Percentiles rank a stretch among this genome's conserved stretches.
phyloP scores from a whole-genome alignment of 1,139 yeast species.

The Hemisphaericaspora xylanilytica region DNA sequence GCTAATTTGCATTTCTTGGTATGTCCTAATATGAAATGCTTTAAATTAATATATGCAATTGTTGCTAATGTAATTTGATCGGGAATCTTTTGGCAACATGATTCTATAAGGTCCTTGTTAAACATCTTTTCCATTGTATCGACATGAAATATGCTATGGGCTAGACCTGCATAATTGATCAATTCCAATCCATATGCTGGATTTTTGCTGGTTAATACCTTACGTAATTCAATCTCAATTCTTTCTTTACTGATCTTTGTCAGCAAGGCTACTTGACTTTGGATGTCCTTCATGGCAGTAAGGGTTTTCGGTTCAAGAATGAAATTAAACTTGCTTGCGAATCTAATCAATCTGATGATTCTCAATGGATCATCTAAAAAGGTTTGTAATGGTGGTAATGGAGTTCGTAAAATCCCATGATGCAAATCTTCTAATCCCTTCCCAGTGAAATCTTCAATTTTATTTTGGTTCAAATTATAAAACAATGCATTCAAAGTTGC shows the following conservation, averaged over 20 bases:
- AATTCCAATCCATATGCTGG: conserved; percentile 65
- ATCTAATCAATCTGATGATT: conserved; percentile 77
- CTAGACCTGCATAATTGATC: conserved; percentile 54
- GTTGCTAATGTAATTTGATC: conserved; percentile 23
- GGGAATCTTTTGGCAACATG: conserved; percentile 11
- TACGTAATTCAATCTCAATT: conserved; percentile 81
- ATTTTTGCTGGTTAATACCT: conserved; percentile 62
- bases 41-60: conserved; percentile 20
- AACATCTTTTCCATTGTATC: conserved; percentile 28
- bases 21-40: conserved; percentile 10
- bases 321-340: conserved; percentile 79
- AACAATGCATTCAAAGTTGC: conserved; percentile 92
- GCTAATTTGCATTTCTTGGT: conserved; percentile 8
- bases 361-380: conserved; percentile 92
- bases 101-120: conserved; percentile 11
- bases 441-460: conserved; percentile 82
- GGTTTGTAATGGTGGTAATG: conserved; percentile 78
- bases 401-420: conserved; percentile 77
- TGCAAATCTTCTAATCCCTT: conserved; percentile 69
- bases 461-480: conserved; percentile 65
- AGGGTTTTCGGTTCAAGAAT: conserved; percentile 57
- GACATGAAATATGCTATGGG: conserved; percentile 55
- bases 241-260: conserved; percentile 87
- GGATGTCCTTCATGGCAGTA: conserved; percentile 61
- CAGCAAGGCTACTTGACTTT: conserved; percentile 57